A percentile compares a stretch with the other conserved stretches of the same genome.
Conservation (phyloP, 192 early-diverging fungal species). For the Fimicolochytrium jonesii region DNA sequence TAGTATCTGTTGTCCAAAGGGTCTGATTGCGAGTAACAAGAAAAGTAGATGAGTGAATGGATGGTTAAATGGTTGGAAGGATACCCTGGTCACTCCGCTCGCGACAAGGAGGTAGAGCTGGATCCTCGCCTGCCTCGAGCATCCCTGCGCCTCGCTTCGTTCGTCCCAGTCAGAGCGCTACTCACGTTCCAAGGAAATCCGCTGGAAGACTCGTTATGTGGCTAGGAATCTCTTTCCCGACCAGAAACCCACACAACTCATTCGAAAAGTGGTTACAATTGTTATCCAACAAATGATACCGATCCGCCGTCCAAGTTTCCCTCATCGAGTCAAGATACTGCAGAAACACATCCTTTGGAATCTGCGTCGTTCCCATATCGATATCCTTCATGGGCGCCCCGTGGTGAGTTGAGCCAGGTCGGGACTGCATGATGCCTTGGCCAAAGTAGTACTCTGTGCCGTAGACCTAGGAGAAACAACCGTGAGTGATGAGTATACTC, state of each 20-base stretch:
- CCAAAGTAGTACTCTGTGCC: constrained; percentile 77
- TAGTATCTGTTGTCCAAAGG: constrained; percentile 38
- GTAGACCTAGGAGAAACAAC: constrained; percentile 30
- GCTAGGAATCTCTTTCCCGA: constrained; percentile 66
- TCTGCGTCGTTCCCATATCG: constrained; percentile 73
- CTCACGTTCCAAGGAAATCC: constrained; percentile 34
- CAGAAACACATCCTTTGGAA: constrained; percentile 62
- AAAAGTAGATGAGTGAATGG: background rate
- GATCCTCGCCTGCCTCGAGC: too few species aligned
- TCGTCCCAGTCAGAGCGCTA: too few species aligned
- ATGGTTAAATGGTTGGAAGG: too few species aligned
- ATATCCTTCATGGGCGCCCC: constrained; percentile 64
- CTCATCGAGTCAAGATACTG: constrained; percentile 67
- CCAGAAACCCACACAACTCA: constrained; percentile 75
- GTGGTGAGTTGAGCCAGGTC: constrained; percentile 52
- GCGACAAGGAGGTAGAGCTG: too few species aligned
- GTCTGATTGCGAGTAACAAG: constrained; percentile 15
- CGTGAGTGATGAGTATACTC: background rate
- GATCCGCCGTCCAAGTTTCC: constrained; percentile 52
- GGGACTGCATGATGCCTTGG: constrained; percentile 57
- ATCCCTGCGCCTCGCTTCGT: too few species aligned
- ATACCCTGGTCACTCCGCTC: too few species aligned
- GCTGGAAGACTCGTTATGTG: constrained; percentile 72
- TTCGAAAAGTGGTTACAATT: constrained; percentile 84
- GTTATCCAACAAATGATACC: constrained; percentile 82